Evolutionary conservation across 1,284 basidiomycete species (phyloP), one percentile per base, ranked within the genome.

Genomic region (Ustilago sp.): DNA sequence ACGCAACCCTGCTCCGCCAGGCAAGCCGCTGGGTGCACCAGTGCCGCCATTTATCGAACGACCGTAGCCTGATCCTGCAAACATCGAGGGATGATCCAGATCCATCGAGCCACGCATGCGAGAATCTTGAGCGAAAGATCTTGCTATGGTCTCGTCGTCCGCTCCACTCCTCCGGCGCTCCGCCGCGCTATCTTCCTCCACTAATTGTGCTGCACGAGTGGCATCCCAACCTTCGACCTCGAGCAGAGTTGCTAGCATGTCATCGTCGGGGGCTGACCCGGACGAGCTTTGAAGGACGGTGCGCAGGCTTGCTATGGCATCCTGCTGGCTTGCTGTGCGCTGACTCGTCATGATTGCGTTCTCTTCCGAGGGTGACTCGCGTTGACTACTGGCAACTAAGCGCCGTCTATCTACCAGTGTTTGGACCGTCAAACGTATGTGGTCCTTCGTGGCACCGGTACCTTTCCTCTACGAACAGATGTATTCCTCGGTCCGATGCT

Each of bases 151-250:
- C 52, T 76, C 77, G 52, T 79, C 77, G 34, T 76, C 75, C 11
- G 75, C 75, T 11, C 75, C 75, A 31, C 75, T 77, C 34, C 75
- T 34, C 34, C 77, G 57, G 12, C 77, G 61, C 45, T 70, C 74
- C 13, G 64, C 74, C 6, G 74, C 65, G 68, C 32, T 77, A 34
- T 73, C 68, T 39, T 79, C 74, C 39, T 74, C 63, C 23, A 79
- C 67, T 17, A 75, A 50, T 36, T 64, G 41, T 23, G 68, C 77
- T 23, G 74, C 74, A 17, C 77, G 64, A 6, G 48, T 38, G 39
- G 77, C 74, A 39, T 77, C 63, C 77, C 77, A 79, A 9, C 62
- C 64, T 56, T 79, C 77, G 9, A 79, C 70, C 34, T 76, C 77
- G n/a, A 79, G 68, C 59, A 77, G 41, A 3, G 70, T 74, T 23